Conservation (phyloP, 352 stramenopile genomes). For the Globisporangium irregulare region DNA sequence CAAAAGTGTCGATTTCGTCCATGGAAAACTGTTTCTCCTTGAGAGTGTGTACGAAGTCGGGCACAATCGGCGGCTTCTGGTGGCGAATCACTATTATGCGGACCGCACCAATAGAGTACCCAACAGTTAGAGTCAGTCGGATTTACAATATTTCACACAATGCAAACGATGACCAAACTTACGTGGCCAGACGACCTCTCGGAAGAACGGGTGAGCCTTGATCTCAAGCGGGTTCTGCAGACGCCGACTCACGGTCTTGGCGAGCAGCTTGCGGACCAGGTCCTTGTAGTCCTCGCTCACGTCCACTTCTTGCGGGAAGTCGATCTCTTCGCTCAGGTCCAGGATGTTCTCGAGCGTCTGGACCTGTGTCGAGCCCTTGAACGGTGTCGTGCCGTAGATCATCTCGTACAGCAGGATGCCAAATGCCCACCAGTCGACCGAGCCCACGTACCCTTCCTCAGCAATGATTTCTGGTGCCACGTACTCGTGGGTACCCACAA, state of each 20-base stretch:
- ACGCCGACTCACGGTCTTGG: constrained; percentile 37
- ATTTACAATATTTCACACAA: too few species aligned
- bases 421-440: constrained; percentile 68
- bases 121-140: too few species aligned
- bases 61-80: constrained; percentile 38
- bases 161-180: constrained; percentile 22
- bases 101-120: background rate
- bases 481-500: constrained; percentile 67
- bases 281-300: constrained; percentile 58
- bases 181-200: constrained; percentile 81
- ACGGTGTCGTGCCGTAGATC: constrained; percentile 48
- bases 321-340: constrained; percentile 43
- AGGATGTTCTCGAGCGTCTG: constrained; percentile 52
- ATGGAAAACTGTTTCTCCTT: constrained; percentile 24
- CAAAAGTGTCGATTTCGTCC: constrained; percentile 29
- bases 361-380: constrained; percentile 39
- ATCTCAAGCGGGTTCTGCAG: constrained; percentile 91
- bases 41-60: constrained; percentile 36
- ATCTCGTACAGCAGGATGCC: constrained; percentile 67
- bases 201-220: constrained; percentile 92
- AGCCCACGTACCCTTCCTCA: constrained; percentile 57
- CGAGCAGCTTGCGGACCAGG: constrained; percentile 54
- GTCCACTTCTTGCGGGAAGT: constrained; percentile 57
- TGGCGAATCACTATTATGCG: constrained; percentile 37
- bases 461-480: constrained; percentile 60